phyloP scores from a whole-genome alignment of 2,329 filamentous ascomycete species.

The Fusarium ramigenum region DNA sequence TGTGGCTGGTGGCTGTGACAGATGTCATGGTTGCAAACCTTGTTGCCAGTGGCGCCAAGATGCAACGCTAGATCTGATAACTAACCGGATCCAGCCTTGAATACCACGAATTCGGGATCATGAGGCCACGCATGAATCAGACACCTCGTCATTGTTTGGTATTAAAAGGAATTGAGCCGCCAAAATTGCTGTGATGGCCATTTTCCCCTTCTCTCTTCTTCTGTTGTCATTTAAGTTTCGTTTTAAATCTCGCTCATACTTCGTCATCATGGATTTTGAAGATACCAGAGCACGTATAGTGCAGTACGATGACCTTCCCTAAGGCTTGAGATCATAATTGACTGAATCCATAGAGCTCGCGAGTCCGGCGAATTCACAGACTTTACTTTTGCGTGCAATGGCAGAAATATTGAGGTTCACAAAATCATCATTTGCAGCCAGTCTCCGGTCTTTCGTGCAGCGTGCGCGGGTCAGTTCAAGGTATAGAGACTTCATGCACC shows the following conservation, averaged over 20 bases:
- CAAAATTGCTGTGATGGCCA: no score
- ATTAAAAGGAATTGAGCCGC: not conserved
- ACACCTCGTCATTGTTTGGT: not conserved
- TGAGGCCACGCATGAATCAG: conserved; percentile 6
- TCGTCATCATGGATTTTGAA: not conserved
- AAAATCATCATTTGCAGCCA: conserved; percentile 12
- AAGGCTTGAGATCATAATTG: not conserved
- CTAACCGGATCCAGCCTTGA: not conserved
- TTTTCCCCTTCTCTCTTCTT: no score
- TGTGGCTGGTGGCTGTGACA: not conserved
- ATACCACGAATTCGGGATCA: not conserved
- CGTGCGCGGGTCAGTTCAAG: conserved; percentile 9
- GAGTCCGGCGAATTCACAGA: conserved; percentile 1
- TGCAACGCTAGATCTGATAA: not conserved
- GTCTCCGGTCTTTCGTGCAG: conserved; percentile 10
- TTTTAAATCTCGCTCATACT: no score
- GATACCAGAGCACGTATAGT: not conserved
- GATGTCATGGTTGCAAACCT: not conserved
- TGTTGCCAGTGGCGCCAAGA: conserved; percentile 11
- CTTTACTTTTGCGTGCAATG: not conserved
- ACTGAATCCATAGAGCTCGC: not conserved
- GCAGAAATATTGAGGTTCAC: not conserved
- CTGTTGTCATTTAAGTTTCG: no score
- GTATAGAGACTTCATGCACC: not conserved
- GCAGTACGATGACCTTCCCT: not conserved